Base-by-base conservation (phyloP, 306 rosid genomes). In the Cercis canadensis region DNA sequence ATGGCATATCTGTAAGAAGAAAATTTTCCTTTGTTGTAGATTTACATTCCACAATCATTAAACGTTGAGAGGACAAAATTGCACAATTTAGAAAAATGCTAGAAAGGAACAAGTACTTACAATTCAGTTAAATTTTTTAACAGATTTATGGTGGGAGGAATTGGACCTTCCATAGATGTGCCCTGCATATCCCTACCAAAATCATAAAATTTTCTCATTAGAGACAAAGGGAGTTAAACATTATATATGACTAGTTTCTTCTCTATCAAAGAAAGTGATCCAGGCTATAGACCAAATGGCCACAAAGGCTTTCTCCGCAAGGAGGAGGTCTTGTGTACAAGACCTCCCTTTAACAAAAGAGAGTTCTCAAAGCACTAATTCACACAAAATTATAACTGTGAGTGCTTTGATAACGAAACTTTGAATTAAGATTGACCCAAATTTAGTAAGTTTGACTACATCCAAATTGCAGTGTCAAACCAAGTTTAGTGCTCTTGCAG, bases 121-220 rank as follows among this genome's bases (percentile, higher is more conserved):
- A 92, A 24, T 19, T 74, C 7, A 2, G 53, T 18, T 70, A 88
- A 72, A 19, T 31, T 63, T 78, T 29, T 80, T 78, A 92, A 75
- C 21, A 9, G 18, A 12, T 91, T 80, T 65, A 89, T 72, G 41
- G 40, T 70, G 19, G 73, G 34, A 75, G 93, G 96, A 84, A 92
- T 69, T 3, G 97, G 91, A 8, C 81, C 90, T 65, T 83, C 96
- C 96, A 88, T 78, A 33, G 87, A 80, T 39, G 96, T 89, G 53
- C 97, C 97, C 78, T 87, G 92, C 66, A 92, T 44, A 78, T 87
- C 64, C 82, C 97, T 92, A 75, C 81, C 29, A 62, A 21, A 62
- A 66, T n/a, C 9, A 6, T 2, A 11, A 56, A 15, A 9, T 12
- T 36, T 15, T n/a, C 54, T 59, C 4, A 61, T 9, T 29, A 34